These are phyloP conservation scores for Zasmidium citrigriseum DNA, from an alignment of 2,329 filamentous ascomycete genomes.

Conservation along the genomic window DNA sequence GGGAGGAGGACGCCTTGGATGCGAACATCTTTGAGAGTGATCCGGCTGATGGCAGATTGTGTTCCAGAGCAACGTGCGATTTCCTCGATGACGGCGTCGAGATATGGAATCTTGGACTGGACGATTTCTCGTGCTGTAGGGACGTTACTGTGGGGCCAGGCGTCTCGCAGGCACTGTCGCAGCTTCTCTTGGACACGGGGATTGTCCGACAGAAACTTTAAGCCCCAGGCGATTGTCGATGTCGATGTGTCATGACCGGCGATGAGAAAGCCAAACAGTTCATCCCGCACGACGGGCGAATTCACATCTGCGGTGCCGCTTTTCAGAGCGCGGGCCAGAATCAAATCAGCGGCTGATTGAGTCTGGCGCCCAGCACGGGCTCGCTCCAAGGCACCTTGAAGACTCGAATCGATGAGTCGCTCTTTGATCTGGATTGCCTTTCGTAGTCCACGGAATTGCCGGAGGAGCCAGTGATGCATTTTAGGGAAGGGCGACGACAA, in stretches of 20 bases:
- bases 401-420: too few relatives aligned
- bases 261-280: constrained; percentile 39
- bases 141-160: constrained; percentile 27
- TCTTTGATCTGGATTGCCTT: too few relatives aligned
- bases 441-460: too few relatives aligned
- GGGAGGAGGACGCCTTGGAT: constrained; percentile 45
- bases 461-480: constrained; percentile 25
- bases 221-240: constrained; percentile 43
- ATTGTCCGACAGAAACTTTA: constrained; percentile 43
- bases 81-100: constrained; percentile 47
- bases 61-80: constrained; percentile 33
- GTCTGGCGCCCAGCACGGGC: too few relatives aligned
- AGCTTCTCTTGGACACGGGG: constrained; percentile 39
- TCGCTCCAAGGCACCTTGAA: too few relatives aligned
- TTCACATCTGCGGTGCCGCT: constrained; percentile 26
- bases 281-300: constrained; percentile 25
- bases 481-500: constrained; percentile 27
- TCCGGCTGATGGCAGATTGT: constrained; percentile 30
- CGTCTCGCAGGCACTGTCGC: constrained; percentile 31
- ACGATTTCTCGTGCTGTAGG: constrained; percentile 38
- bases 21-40: constrained; percentile 39
- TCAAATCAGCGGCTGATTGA: too few relatives aligned
- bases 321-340: too few relatives aligned
- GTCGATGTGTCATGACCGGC: constrained; percentile 50
- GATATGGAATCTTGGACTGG: constrained; percentile 34